Conservation (phyloP, 176 grass and related monocot genomes). For the Poa annua region DNA sequence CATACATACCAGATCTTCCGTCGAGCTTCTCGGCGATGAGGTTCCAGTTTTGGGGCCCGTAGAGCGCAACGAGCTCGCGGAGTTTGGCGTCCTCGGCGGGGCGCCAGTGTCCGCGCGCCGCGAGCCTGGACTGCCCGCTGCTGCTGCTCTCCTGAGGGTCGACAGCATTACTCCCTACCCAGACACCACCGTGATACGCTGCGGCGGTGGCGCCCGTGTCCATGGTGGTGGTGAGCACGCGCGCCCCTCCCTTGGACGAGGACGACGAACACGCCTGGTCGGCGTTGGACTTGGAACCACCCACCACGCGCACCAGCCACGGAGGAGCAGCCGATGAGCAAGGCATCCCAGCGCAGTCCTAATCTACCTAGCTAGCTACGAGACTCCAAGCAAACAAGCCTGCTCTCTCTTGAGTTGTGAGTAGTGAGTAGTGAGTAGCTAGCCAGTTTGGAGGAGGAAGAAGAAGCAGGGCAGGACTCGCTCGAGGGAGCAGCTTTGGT, state of each 20-base stretch:
- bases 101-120: conserved; percentile 84
- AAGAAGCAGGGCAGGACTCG: conserved; percentile 2
- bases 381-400: conserved; percentile 4
- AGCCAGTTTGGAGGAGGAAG: neutral
- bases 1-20: conserved; percentile 80
- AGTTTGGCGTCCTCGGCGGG: conserved; percentile 90
- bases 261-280: conserved; percentile 61
- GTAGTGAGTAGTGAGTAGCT: too few species aligned
- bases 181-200: conserved; percentile 25
- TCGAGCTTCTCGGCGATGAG: conserved; percentile 89
- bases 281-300: neutral
- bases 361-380: neutral
- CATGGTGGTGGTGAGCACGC: conserved; percentile 49
- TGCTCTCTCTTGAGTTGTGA: neutral
- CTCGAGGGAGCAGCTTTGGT: conserved; percentile 10
- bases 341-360: conserved; percentile 31
- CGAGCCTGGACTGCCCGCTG: conserved; percentile 69
- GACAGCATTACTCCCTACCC: conserved; percentile 23
- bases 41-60: conserved; percentile 97
- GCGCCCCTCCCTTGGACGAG: conserved; percentile 53
- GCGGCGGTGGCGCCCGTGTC: conserved; percentile 47
- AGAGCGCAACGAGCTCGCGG: conserved; percentile 73
- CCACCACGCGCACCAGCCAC: conserved; percentile 54
- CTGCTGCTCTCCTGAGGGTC: conserved; percentile 58
- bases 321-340: conserved; percentile 42